Evolutionary conservation across 75 land plant species (phyloP).

Genomic region (Pinus albicaulis): DNA sequence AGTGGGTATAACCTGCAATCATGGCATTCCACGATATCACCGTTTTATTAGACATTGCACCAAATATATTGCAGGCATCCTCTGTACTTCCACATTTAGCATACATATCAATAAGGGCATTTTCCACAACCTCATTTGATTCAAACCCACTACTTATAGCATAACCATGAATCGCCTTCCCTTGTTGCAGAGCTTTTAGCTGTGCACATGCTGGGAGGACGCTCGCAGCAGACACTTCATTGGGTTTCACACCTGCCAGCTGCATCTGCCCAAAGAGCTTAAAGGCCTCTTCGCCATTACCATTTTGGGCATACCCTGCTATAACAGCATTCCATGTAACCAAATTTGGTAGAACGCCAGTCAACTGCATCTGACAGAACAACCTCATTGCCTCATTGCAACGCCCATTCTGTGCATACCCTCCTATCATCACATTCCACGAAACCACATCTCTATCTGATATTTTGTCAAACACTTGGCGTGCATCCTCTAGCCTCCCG

Average conservation of each 20-base stretch:
- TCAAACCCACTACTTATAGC: conserved; percentile 32
- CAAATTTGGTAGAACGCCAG: conserved; percentile 44
- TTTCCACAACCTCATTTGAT: conserved; percentile 29
- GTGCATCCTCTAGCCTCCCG: conserved; percentile 25
- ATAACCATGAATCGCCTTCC: conserved; percentile 38
- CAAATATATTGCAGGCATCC: conserved; percentile 33
- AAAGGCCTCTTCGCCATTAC: conserved; percentile 25
- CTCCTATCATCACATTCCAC: conserved; percentile 51
- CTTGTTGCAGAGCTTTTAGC: conserved; percentile 25
- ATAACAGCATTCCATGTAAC: conserved; percentile 59
- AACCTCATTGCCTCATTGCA: conserved; percentile 27
- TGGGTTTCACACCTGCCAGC: conserved; percentile 23
- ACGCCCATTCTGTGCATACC: conserved; percentile 28
- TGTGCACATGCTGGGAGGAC: conserved; percentile 49
- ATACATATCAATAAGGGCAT: conserved; percentile 60
- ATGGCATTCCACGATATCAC: conserved; percentile 46
- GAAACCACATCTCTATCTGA: conserved; percentile 30
- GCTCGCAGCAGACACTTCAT: conserved; percentile 31
- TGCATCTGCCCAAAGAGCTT: conserved; percentile 34
- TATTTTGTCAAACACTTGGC: conserved; percentile 38
- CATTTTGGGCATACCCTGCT: conserved; percentile 37
- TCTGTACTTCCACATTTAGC: conserved; percentile 40
- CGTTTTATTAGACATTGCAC: conserved; percentile 32
- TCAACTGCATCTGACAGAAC: conserved; percentile 43
- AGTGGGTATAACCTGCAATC: conserved; percentile 40